phyloP scores from a whole-genome alignment of 352 stramenopile genomes.

The Phytophthora sansomeana region DNA sequence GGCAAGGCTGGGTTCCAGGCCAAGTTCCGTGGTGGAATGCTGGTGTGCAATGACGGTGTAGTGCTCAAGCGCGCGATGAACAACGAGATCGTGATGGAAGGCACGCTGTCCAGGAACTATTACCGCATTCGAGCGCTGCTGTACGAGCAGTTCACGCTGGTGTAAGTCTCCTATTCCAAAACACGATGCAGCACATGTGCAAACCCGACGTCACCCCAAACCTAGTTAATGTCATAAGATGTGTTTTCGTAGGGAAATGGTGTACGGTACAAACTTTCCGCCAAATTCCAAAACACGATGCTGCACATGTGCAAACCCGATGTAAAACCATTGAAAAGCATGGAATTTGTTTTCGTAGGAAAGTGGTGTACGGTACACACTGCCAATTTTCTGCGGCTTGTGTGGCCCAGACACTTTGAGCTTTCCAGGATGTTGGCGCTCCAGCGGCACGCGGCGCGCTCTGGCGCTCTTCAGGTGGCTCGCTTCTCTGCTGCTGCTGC shows the following conservation, averaged over 20 bases:
- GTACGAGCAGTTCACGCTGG: slow-evolving; percentile 91
- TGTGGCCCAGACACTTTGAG: slow-evolving; percentile 39
- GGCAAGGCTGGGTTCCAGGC: slow-evolving; percentile 88
- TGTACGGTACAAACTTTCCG: too few species aligned
- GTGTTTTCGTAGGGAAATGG: too few species aligned
- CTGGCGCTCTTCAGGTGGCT: slow-evolving; percentile 38
- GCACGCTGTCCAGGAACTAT: slow-evolving; percentile 85
- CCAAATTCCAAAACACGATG: too few species aligned
- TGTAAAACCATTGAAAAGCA: too few species aligned
- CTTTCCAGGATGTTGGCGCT: slow-evolving; percentile 54
- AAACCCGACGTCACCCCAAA: background rate
- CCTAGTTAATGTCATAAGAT: too few species aligned
- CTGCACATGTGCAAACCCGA: too few species aligned
- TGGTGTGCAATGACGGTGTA: slow-evolving; percentile 90
- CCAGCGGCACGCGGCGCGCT: slow-evolving; percentile 54
- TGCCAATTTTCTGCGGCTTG: slow-evolving; percentile 9
- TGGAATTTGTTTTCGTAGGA: too few species aligned
- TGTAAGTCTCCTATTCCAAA: slow-evolving; percentile 44
- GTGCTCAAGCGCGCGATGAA: slow-evolving; percentile 88
- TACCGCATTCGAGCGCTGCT: slow-evolving; percentile 88
- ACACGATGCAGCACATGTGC: slow-evolving; percentile 4
- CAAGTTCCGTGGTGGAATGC: slow-evolving; percentile 90
- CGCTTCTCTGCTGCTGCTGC: slow-evolving; percentile 58
- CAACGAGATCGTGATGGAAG: slow-evolving; percentile 91
- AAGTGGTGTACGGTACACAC: too few species aligned